Conservation (phyloP, 164 flowering plant species). For the Vitis vinifera region ASM3070453v1 NC_081809.1:6743501-6744000, state of each 20-base stretch:
- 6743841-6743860: constrained; percentile 81
- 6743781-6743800: constrained; percentile 60
- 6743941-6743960: constrained; percentile 84
- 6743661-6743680: constrained; percentile 54
- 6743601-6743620: constrained; percentile 73
- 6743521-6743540: constrained; percentile 92
- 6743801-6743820: constrained; percentile 87
- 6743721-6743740: constrained; percentile 59
- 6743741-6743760: constrained; percentile 73
- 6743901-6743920: constrained; percentile 62
- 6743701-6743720: constrained; percentile 78
- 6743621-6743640: constrained; percentile 67
- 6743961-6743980: constrained; percentile 72
- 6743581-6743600: constrained; percentile 75
- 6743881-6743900: constrained; percentile 88
- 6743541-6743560: constrained; percentile 64
- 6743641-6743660: constrained; percentile 86
- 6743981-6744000: constrained; percentile 85
- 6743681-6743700: constrained; percentile 72
- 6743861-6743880: constrained; percentile 52
- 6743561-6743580: constrained; percentile 61
- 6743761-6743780: constrained; percentile 96
- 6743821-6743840: constrained; percentile 92
- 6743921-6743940: constrained; percentile 87
- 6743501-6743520: constrained; percentile 71